A percentile compares a stretch with the other conserved stretches of the same genome.
phyloP scores from a whole-genome alignment of 768 basidiomycete genomes.

The Coprinellus micaceus region DNA sequence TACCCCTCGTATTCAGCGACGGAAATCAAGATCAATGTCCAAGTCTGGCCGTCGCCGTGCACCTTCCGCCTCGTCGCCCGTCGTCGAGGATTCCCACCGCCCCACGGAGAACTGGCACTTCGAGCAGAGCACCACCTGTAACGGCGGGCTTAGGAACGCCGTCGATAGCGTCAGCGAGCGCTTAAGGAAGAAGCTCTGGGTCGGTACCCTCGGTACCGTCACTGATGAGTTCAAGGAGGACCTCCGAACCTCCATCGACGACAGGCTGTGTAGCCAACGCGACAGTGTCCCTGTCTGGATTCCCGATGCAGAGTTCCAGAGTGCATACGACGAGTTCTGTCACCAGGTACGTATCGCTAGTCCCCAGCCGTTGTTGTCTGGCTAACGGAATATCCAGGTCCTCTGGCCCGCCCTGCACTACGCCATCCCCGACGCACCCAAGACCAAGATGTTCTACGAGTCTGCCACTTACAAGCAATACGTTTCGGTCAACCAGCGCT shows the following conservation, averaged over 20 bases:
- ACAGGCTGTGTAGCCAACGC: conserved; percentile 38
- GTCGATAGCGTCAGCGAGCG: conserved; percentile 63
- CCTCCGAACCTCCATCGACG: conserved; percentile 54
- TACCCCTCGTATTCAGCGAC: conserved; percentile 44
- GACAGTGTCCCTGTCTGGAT: conserved; percentile 68
- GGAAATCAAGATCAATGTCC: conserved; percentile 50
- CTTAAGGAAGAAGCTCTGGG: conserved; percentile 47
- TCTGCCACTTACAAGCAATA: conserved; percentile 81
- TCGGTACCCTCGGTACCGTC: conserved; percentile 71
- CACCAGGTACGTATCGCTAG: conserved; percentile 54
- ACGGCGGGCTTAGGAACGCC: conserved; percentile 83
- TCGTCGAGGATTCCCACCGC: background rate
- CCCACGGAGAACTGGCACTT: conserved; percentile 38
- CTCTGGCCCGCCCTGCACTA: conserved; percentile 89
- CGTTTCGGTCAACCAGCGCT: conserved; percentile 83
- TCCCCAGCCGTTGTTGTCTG: conserved; percentile 17
- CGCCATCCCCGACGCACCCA: conserved; percentile 82
- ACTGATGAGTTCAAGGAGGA: conserved; percentile 63
- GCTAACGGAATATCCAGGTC: conserved; percentile 35
- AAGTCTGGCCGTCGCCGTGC: conserved; percentile 42
- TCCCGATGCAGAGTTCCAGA: conserved; percentile 72
- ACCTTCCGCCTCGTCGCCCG: conserved; percentile 11
- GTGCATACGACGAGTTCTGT: conserved; percentile 83
- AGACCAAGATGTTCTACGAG: conserved; percentile 79
- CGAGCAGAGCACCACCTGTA: conserved; percentile 66